Conservation (phyloP, 2,329 filamentous ascomycete genomes). For the Apiospora aurea region DNA sequence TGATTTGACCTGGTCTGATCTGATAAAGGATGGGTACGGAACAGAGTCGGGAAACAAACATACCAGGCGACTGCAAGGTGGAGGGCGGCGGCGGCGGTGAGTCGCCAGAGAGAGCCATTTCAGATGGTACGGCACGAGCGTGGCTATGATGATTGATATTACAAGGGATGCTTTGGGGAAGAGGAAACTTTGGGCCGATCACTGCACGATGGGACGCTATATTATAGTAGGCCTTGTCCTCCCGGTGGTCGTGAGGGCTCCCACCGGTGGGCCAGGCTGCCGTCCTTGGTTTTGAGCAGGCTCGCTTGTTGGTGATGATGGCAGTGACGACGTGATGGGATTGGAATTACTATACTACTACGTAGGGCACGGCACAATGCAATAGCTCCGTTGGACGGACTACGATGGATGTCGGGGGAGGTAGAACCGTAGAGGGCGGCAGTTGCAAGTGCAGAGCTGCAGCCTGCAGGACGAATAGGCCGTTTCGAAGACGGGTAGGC, state of each 20-base stretch:
- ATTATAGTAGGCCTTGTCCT: conserved; percentile 19
- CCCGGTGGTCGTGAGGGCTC: conserved; percentile 5
- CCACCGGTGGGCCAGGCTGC: conserved; percentile 4
- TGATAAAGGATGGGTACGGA: background rate
- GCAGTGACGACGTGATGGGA: background rate
- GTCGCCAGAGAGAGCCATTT: conserved; percentile 14
- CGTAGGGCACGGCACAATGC: background rate
- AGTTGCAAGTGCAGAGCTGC: conserved; percentile 5
- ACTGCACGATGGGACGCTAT: conserved; percentile 23
- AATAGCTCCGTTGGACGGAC: too few relatives aligned
- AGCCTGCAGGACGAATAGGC: background rate
- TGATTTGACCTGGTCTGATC: background rate
- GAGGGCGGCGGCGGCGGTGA: conserved; percentile 13
- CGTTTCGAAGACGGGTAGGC: background rate
- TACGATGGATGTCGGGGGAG: background rate
- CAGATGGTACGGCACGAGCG: conserved; percentile 3
- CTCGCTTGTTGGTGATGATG: background rate
- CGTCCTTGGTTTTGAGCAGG: background rate
- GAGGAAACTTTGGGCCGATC: conserved; percentile 17
- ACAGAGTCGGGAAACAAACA: conserved; percentile 15
- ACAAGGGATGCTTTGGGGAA: conserved; percentile 20
- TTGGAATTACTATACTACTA: background rate
- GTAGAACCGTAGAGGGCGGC: background rate
- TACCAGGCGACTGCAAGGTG: conserved; percentile 21
- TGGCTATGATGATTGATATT: conserved; percentile 12